phyloP scores from a whole-genome alignment of 345 rosid species.

The Trapa incisa region DNA sequence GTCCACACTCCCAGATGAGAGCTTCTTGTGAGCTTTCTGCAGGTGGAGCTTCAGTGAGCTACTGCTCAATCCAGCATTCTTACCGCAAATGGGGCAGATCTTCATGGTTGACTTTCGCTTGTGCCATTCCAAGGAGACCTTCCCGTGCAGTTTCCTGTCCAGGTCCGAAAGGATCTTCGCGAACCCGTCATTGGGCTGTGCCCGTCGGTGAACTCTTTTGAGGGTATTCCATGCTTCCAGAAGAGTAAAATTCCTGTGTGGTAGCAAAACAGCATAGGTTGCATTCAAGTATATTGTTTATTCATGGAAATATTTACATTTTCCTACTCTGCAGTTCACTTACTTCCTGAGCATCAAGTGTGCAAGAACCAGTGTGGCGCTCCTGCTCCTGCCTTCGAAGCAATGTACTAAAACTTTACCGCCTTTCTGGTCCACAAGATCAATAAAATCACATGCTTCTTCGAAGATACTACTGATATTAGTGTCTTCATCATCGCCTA shows the following conservation, averaged over 20 bases:
- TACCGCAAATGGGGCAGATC: constrained; percentile 89
- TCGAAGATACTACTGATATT: constrained; percentile 63
- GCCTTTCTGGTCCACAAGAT: constrained; percentile 61
- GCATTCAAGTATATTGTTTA: not conserved
- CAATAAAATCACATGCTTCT: constrained; percentile 73
- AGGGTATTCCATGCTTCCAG: constrained; percentile 71
- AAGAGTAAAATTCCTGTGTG: constrained; percentile 53
- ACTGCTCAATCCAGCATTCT: constrained; percentile 89
- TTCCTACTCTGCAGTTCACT: constrained; percentile 14
- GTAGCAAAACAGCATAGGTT: not conserved
- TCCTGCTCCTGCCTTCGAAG: constrained; percentile 97
- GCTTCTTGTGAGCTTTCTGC: constrained; percentile 75
- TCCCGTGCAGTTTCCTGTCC: constrained; percentile 61
- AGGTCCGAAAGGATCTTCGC: constrained; percentile 53
- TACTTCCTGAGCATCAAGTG: constrained; percentile 88
- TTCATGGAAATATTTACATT: not conserved
- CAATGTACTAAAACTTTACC: constrained; percentile 86
- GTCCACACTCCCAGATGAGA: constrained; percentile 93
- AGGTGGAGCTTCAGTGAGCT: constrained; percentile 87
- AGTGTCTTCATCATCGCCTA: constrained; percentile 71
- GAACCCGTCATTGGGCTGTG: constrained; percentile 96
- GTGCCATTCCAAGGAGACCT: constrained; percentile 94
- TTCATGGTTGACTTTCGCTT: constrained; percentile 72
- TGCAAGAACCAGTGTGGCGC: constrained; percentile 80
- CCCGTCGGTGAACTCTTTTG: constrained; percentile 75